These are phyloP conservation scores for Gossypium australe DNA, from an alignment of 345 rosid species.

Conservation along the genomic window DNA sequence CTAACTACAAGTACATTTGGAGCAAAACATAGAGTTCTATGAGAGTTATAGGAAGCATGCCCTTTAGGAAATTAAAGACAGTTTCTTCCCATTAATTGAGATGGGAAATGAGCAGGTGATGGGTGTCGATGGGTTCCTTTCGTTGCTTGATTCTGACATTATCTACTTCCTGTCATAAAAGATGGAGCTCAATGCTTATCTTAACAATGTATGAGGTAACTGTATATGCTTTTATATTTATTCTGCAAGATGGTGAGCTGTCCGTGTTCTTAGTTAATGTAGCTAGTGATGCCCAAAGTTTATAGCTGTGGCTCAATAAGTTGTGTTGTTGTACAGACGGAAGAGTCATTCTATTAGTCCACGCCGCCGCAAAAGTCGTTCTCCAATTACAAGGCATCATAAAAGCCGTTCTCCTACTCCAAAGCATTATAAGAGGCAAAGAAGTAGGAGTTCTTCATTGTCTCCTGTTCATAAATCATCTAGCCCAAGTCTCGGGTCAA, in stretches of 20 bases:
- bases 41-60: conserved; percentile 31
- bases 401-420: conserved; percentile 75
- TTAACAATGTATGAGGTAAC: conserved; percentile 91
- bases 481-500: conserved; percentile 53
- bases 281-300: conserved; percentile 20
- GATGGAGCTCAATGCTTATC: conserved; percentile 79
- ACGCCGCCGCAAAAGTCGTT: conserved; percentile 56
- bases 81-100: conserved; percentile 43
- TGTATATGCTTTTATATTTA: conserved; percentile 51
- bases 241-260: conserved; percentile 36
- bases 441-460: conserved; percentile 70
- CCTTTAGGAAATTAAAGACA: conserved; percentile 27
- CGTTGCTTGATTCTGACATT: conserved; percentile 76
- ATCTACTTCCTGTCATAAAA: conserved; percentile 88
- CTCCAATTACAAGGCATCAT: conserved; percentile 53
- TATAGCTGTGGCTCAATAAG: conserved; percentile 35
- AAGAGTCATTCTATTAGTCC: conserved; percentile 83
- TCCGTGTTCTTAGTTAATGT: conserved; percentile 22
- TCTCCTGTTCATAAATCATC: conserved; percentile 59
- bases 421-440: conserved; percentile 66
- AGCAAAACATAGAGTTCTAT: conserved; percentile 15
- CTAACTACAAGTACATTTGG: conserved; percentile 9
- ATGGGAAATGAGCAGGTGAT: conserved; percentile 81
- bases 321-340: conserved; percentile 50
- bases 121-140: conserved; percentile 66